Percentiles rank a stretch among this genome's conserved stretches.
Evolutionary conservation across 257 asterid species (phyloP).

Genomic region (Plectranthus barbatus): DNA sequence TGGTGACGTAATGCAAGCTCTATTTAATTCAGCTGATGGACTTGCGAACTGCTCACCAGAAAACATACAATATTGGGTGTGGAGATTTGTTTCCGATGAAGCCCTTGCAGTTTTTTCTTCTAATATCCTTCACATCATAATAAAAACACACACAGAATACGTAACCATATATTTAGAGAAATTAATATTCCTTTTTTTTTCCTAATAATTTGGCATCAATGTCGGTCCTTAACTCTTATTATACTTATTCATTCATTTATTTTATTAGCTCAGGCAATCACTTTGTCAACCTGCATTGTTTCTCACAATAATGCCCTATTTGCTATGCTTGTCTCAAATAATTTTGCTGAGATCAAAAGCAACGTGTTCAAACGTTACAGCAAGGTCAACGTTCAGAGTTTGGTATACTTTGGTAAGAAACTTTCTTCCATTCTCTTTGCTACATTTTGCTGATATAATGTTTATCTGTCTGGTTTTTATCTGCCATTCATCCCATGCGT

Average conservation of each 20-base stretch:
- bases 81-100: slow-evolving; percentile 80
- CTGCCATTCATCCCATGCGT: not conserved
- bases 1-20: slow-evolving; percentile 91
- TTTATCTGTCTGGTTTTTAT: not conserved
- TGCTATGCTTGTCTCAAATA: slow-evolving; percentile 94
- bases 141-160: not conserved
- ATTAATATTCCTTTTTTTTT: not conserved
- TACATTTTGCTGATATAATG: not conserved
- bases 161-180: not conserved
- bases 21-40: slow-evolving; percentile 81
- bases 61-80: slow-evolving; percentile 39
- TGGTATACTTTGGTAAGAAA: slow-evolving; percentile 83
- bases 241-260: slow-evolving; percentile 84
- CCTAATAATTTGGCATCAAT: slow-evolving; percentile 6
- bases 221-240: slow-evolving; percentile 52
- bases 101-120: slow-evolving; percentile 69
- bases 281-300: slow-evolving; percentile 94
- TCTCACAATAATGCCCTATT: slow-evolving; percentile 91
- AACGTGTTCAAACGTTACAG: slow-evolving; percentile 88
- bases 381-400: slow-evolving; percentile 81
- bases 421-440: slow-evolving; percentile 7
- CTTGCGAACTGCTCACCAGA: slow-evolving; percentile 78
- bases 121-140: slow-evolving; percentile 62
- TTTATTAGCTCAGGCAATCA: slow-evolving; percentile 94
- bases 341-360: slow-evolving; percentile 95